phyloP scores from a whole-genome alignment of 768 basidiomycete species.

The Bullera alba region DNA sequence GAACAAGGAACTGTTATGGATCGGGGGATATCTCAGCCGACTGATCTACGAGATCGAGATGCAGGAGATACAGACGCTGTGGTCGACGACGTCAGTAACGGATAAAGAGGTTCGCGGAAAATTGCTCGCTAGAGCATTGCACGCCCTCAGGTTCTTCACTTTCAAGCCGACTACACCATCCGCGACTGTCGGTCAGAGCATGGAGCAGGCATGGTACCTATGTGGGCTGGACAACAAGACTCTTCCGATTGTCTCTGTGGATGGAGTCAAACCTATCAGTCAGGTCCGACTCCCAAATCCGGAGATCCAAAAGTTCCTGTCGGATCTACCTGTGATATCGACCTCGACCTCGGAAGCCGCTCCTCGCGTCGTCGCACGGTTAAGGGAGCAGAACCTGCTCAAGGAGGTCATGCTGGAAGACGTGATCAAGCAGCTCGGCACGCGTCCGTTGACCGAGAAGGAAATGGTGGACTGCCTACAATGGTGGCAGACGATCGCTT shows the following conservation, averaged over 20 bases:
- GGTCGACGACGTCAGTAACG: constrained; percentile 34
- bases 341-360: constrained; percentile 56
- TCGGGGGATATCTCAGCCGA: constrained; percentile 75
- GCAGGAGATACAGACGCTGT: constrained; percentile 36
- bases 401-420: constrained; percentile 72
- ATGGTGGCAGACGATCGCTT: constrained; percentile 67
- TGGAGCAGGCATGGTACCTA: constrained; percentile 73
- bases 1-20: constrained; percentile 81
- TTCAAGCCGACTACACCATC: constrained; percentile 84
- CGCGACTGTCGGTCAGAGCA: constrained; percentile 60
- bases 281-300: constrained; percentile 69
- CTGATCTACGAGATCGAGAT: constrained; percentile 80
- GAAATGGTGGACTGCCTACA: constrained; percentile 76
- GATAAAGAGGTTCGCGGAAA: constrained; percentile 43
- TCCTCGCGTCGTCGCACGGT: constrained; percentile 55
- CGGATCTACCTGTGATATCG: constrained; percentile 67
- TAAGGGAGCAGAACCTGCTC: constrained; percentile 62
- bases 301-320: constrained; percentile 66
- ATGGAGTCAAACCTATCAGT: constrained; percentile 60
- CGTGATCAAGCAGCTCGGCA: constrained; percentile 67
- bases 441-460: constrained; percentile 60
- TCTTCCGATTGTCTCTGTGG: constrained; percentile 68
- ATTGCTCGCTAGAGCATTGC: constrained; percentile 61
- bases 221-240: constrained; percentile 51
- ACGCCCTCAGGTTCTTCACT: constrained; percentile 81